phyloP scores from a whole-genome alignment of 805 yeast species.

The Schizosaccharomyces japonicus region DNA sequence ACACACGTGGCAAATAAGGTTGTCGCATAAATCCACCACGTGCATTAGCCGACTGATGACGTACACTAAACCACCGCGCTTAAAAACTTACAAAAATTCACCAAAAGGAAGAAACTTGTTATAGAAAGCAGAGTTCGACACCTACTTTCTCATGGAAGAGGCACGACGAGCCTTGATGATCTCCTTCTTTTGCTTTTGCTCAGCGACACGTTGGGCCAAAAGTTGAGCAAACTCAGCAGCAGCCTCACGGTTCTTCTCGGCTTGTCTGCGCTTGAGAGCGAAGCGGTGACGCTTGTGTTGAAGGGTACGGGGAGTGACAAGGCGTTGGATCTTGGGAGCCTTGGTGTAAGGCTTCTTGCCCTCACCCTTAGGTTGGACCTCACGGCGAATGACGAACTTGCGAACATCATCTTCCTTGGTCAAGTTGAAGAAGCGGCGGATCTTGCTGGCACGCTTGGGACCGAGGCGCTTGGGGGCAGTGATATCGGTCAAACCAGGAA shows the following conservation, averaged over 20 bases:
- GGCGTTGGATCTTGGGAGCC: conserved; percentile 99
- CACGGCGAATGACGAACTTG: conserved; percentile 91
- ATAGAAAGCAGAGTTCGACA: too few species aligned
- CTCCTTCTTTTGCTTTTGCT: conserved; percentile 95
- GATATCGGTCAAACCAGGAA: conserved; percentile 84
- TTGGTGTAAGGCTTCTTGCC: conserved; percentile 96
- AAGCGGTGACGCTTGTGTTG: conserved; percentile 97
- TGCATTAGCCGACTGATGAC: too few species aligned
- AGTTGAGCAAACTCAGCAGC: conserved; percentile 99
- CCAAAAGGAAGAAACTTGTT: too few species aligned
- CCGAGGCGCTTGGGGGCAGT: conserved; percentile 97
- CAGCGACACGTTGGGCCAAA: conserved; percentile 92
- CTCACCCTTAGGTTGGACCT: conserved; percentile 45
- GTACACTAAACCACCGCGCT: too few species aligned
- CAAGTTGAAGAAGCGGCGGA: conserved; percentile 98
- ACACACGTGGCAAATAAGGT: too few species aligned
- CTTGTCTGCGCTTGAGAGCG: conserved; percentile 82
- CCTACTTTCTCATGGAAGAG: conserved; percentile 48
- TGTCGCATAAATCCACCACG: too few species aligned
- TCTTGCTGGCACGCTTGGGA: conserved; percentile 99
- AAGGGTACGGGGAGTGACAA: conserved; percentile 94
- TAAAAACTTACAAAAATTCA: too few species aligned
- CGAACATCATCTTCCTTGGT: conserved; percentile 81
- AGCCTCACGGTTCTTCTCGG: conserved; percentile 98
- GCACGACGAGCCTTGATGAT: conserved; percentile 99